These are phyloP conservation scores for Leccinum disarticulatum DNA, from an alignment of 768 basidiomycete species.

Conservation along the genomic window DNA sequence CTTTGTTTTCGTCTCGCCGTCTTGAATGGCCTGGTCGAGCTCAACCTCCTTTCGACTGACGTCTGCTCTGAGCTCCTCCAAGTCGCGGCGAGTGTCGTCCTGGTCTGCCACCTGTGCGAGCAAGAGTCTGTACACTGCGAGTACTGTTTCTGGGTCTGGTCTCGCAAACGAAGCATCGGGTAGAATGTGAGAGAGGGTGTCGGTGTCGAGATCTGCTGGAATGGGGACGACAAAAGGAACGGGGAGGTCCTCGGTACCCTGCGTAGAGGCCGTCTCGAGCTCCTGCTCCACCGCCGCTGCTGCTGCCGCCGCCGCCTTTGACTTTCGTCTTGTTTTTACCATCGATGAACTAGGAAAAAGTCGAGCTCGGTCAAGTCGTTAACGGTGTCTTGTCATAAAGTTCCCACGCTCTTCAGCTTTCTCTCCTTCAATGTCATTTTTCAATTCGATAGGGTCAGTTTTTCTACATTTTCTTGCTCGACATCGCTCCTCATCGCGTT, in stretches of 20 bases:
- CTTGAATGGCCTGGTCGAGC: slow-evolving; percentile 80
- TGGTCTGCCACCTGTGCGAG: slow-evolving; percentile 55
- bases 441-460: slow-evolving; percentile 76
- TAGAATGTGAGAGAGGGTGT: slow-evolving; percentile 55
- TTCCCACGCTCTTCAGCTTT: slow-evolving; percentile 21
- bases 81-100: slow-evolving; percentile 56
- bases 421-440: slow-evolving; percentile 59
- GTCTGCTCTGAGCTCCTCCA: slow-evolving; percentile 71
- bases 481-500: background rate
- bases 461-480: background rate
- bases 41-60: slow-evolving; percentile 75
- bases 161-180: slow-evolving; percentile 59
- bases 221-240: slow-evolving; percentile 41
- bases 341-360: slow-evolving; percentile 18
- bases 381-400: background rate
- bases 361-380: background rate
- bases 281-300: slow-evolving; percentile 28
- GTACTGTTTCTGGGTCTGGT: slow-evolving; percentile 58
- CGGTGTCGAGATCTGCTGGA: slow-evolving; percentile 68
- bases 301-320: slow-evolving; percentile 43
- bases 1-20: slow-evolving; percentile 61
- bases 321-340: slow-evolving; percentile 61
- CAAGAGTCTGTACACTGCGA: slow-evolving; percentile 62
- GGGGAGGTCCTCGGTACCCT: slow-evolving; percentile 37
- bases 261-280: slow-evolving; percentile 34